phyloP scores from a whole-genome alignment of 2,329 filamentous ascomycete species.

The Neofusicoccum ribis region DNA sequence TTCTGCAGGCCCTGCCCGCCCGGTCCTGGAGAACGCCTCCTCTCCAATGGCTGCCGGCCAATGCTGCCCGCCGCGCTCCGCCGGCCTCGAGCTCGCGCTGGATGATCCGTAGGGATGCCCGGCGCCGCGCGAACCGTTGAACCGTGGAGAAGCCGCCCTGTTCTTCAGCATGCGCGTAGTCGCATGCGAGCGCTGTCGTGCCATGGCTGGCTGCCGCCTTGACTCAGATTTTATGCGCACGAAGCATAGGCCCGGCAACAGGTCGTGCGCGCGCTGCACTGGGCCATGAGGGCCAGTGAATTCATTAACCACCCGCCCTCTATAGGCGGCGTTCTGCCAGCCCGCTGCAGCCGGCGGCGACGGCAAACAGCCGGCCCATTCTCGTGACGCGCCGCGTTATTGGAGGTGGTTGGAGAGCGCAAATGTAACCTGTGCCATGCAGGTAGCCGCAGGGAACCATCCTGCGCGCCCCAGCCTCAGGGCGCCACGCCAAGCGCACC shows the following conservation, averaged over 20 bases:
- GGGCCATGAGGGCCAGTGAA: not conserved
- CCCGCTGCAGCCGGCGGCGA: slow-evolving; percentile 5
- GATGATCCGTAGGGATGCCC: not conserved
- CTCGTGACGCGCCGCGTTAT: not conserved
- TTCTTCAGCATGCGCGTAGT: slow-evolving; percentile 5
- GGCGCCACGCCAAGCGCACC: not conserved
- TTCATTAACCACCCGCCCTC: not conserved
- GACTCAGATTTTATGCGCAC: slow-evolving; percentile 15
- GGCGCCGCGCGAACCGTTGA: slow-evolving; percentile 13
- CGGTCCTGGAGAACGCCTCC: slow-evolving; percentile 4
- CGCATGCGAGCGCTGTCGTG: slow-evolving; percentile 11
- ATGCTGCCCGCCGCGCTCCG: slow-evolving; percentile 4
- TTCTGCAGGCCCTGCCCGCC: slow-evolving; percentile 13
- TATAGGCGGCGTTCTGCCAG: slow-evolving; percentile 6
- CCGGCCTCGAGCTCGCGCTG: not conserved
- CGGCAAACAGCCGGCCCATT: slow-evolving; percentile 11
- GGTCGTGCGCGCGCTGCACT: not conserved
- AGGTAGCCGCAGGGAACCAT: slow-evolving; percentile 12
- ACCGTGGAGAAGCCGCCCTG: slow-evolving; percentile 2
- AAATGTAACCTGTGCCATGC: slow-evolving; percentile 13
- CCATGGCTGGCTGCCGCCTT: slow-evolving; percentile 17
- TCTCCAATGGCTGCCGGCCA: slow-evolving; percentile 7
- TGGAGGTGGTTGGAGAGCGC: slow-evolving; percentile 3
- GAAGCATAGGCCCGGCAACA: not conserved
- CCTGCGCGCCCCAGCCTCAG: slow-evolving; percentile 13